Percentiles rank a stretch among this genome's conserved stretches.
These are phyloP conservation scores for Suhomyces faveliae DNA, from an alignment of 805 yeast species.

Conservation along the genomic window DNA sequence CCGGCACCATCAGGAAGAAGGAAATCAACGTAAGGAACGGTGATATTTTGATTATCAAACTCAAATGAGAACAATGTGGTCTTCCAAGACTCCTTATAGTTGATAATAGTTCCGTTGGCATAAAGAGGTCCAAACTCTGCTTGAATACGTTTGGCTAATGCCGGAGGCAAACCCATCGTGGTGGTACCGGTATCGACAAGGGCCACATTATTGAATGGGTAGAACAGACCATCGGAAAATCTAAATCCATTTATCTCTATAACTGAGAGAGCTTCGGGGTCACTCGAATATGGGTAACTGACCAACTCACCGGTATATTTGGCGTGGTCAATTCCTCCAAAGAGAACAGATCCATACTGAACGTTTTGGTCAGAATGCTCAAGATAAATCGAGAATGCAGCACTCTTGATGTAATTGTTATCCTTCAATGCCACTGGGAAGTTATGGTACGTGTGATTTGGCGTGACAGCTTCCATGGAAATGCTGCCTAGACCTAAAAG, in stretches of 20 bases:
- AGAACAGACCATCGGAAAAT: no score
- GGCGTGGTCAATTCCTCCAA: conserved; percentile 70
- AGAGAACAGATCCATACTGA: conserved; percentile 52
- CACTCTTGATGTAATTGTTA: conserved; percentile 54
- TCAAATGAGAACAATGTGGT: neutral
- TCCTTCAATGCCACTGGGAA: conserved; percentile 60
- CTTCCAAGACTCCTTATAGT: neutral
- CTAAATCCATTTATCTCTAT: no score
- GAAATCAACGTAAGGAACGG: neutral
- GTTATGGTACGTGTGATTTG: conserved; percentile 30
- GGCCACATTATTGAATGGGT: no score
- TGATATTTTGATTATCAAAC: neutral
- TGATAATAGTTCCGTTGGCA: neutral
- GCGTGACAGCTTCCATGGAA: no score
- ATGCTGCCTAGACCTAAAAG: no score
- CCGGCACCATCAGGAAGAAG: neutral
- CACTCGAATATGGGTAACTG: neutral
- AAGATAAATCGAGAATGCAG: conserved; percentile 63
- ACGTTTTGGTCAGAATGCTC: conserved; percentile 37
- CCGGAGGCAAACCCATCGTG: neutral
- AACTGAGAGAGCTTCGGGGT: no score
- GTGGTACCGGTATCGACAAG: neutral
- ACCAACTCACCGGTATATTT: conserved; percentile 52
- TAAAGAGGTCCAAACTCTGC: neutral
- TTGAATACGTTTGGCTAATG: neutral